Conservation (phyloP, 345 rosid genomes). For the Citrus cavaleriei region DNA sequence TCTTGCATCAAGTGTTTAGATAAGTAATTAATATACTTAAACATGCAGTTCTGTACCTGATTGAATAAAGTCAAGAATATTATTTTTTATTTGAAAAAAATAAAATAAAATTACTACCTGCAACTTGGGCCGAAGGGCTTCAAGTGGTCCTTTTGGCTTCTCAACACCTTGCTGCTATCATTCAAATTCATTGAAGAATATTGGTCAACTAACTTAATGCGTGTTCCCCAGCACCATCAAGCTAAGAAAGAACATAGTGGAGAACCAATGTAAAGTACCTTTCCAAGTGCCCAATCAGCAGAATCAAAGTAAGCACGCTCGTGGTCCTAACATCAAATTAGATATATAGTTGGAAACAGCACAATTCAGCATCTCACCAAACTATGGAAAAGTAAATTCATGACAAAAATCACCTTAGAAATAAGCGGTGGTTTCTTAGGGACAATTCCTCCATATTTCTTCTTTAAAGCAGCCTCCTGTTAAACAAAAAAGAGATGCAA, state of each 20-base stretch:
- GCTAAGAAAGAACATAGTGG: not conserved
- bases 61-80: not conserved
- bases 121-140: constrained; percentile 98
- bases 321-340: constrained; percentile 62
- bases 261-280: constrained; percentile 43
- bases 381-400: not conserved
- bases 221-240: not conserved
- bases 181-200: not conserved
- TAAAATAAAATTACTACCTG: constrained; percentile 49
- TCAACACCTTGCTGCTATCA: constrained; percentile 88
- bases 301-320: constrained; percentile 98
- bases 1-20: not conserved
- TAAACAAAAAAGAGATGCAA: not conserved
- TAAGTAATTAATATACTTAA: not conserved
- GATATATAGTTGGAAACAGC: constrained; percentile 1
- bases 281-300: constrained; percentile 99
- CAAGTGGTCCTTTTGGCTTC: constrained; percentile 98
- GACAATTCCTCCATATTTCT: constrained; percentile 89
- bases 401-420: constrained; percentile 59
- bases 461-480: constrained; percentile 77
- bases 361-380: not conserved
- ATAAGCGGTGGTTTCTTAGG: constrained; percentile 99
- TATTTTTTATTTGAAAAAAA: not conserved
- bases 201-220: constrained; percentile 14
- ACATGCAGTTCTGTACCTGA: not conserved